These are phyloP conservation scores for Diddensiella santjacobensis DNA, from an alignment of 805 yeast species.

Conservation along the genomic window DNA sequence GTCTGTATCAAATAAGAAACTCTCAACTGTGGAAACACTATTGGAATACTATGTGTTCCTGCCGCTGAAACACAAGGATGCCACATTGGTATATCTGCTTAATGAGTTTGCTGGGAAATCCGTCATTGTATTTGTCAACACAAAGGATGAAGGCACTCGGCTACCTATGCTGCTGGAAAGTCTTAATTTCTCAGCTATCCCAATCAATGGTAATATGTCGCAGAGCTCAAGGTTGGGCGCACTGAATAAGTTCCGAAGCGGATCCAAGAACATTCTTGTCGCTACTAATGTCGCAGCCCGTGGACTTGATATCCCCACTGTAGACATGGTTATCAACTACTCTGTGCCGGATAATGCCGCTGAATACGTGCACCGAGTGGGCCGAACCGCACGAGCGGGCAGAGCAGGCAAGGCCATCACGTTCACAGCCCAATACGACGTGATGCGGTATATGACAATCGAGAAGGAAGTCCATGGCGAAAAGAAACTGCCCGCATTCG, in stretches of 20 bases:
- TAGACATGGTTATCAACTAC: slow-evolving; percentile 82
- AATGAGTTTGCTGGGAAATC: slow-evolving; percentile 85
- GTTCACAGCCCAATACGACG: slow-evolving; percentile 89
- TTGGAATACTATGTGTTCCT: slow-evolving; percentile 85
- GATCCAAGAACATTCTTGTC: slow-evolving; percentile 84
- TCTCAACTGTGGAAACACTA: slow-evolving; percentile 91
- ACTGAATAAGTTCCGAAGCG: slow-evolving; percentile 86
- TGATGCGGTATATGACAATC: slow-evolving; percentile 81
- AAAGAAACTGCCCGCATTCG: slow-evolving; percentile 79
- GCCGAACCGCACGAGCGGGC: slow-evolving; percentile 99
- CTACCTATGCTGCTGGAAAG: slow-evolving; percentile 76
- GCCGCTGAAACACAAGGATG: slow-evolving; percentile 90
- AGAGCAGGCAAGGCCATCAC: slow-evolving; percentile 79
- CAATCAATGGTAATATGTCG: slow-evolving; percentile 94
- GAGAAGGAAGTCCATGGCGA: slow-evolving; percentile 70
- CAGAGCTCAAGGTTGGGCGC: slow-evolving; percentile 89
- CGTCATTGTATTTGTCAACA: slow-evolving; percentile 84
- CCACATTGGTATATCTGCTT: slow-evolving; percentile 73
- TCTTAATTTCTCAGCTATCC: slow-evolving; percentile 84
- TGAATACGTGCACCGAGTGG: slow-evolving; percentile 93
- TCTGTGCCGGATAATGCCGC: slow-evolving; percentile 96
- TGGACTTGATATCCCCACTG: slow-evolving; percentile 94
- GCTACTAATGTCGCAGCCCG: slow-evolving; percentile 98
- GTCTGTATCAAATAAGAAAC: slow-evolving; percentile 73
- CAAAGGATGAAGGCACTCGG: slow-evolving; percentile 93